Evolutionary conservation across 2,329 filamentous ascomycete genomes (phyloP).

Genomic region (Penicillium rolfsii): DNA sequence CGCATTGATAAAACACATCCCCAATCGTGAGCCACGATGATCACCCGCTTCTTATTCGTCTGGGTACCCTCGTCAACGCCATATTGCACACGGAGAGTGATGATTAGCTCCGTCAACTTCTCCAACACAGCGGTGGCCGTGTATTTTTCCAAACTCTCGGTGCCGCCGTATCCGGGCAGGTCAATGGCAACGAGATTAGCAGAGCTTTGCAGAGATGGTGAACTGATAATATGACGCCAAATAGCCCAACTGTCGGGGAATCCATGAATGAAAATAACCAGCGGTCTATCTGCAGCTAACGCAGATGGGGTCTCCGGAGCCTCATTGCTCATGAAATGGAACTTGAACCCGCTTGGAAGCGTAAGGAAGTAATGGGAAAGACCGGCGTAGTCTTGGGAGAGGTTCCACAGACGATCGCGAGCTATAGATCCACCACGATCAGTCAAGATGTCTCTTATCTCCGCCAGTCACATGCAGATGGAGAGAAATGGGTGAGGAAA

Average conservation of each 20-base stretch:
- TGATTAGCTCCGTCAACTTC: slow-evolving; percentile 56
- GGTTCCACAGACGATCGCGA: slow-evolving; percentile 58
- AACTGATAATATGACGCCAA: slow-evolving; percentile 55
- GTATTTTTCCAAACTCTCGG: slow-evolving; percentile 56
- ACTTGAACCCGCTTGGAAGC: slow-evolving; percentile 53
- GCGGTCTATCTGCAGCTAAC: slow-evolving; percentile 34
- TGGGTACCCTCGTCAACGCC: slow-evolving; percentile 37
- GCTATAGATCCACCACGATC: slow-evolving; percentile 40
- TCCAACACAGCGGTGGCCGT: slow-evolving; percentile 57
- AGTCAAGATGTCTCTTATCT: not conserved
- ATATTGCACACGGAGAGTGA: slow-evolving; percentile 55
- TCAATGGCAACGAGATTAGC: slow-evolving; percentile 59
- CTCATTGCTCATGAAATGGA: slow-evolving; percentile 59
- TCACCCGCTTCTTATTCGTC: slow-evolving; percentile 47
- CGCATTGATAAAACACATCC: slow-evolving; percentile 57
- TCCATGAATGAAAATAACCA: slow-evolving; percentile 62
- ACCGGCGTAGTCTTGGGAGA: slow-evolving; percentile 51
- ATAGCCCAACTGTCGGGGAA: slow-evolving; percentile 63
- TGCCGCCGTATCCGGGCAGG: slow-evolving; percentile 63
- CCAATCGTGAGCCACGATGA: slow-evolving; percentile 61
- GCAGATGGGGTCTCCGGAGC: slow-evolving; percentile 24
- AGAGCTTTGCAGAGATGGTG: slow-evolving; percentile 40
- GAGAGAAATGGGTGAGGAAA: not conserved
- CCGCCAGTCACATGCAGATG: not conserved
- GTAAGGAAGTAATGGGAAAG: slow-evolving; percentile 58